Percentiles rank a stretch among this genome's conserved stretches.
These are phyloP conservation scores for Diversispora epigaea DNA, from an alignment of 192 early-diverging fungal species.

Conservation along the genomic window DNA sequence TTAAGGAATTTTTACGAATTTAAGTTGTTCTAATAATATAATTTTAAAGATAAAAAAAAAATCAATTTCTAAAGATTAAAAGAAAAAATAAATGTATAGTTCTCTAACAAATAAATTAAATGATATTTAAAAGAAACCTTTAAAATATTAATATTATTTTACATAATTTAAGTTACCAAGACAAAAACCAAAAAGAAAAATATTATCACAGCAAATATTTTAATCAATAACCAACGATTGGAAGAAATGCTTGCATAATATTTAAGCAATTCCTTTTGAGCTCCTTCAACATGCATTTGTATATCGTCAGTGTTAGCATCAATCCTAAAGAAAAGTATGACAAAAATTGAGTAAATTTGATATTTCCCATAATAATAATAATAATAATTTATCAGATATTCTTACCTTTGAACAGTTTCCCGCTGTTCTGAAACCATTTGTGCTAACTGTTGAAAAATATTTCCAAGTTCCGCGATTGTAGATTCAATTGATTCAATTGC, in stretches of 20 bases:
- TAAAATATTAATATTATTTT: too few relatives aligned
- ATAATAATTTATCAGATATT: neutral
- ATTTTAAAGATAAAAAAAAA: too few relatives aligned
- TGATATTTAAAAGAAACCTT: too few relatives aligned
- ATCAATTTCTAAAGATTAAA: too few relatives aligned
- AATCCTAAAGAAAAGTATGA: slow-evolving; percentile 54
- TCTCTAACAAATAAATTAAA: too few relatives aligned
- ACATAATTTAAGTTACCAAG: slow-evolving; percentile 31
- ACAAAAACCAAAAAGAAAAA: slow-evolving; percentile 82
- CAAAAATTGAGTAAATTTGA: neutral
- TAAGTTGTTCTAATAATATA: too few relatives aligned
- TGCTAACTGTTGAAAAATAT: slow-evolving; percentile 87
- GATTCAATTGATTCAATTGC: slow-evolving; percentile 96
- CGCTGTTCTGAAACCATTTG: slow-evolving; percentile 84
- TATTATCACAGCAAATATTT: slow-evolving; percentile 88
- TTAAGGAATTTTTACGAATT: too few relatives aligned
- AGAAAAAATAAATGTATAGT: too few relatives aligned
- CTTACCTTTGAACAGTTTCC: slow-evolving; percentile 78
- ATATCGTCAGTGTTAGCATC: slow-evolving; percentile 93
- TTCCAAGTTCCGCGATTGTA: slow-evolving; percentile 94
- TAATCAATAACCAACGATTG: slow-evolving; percentile 95
- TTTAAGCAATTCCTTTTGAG: slow-evolving; percentile 85
- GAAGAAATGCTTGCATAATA: slow-evolving; percentile 90
- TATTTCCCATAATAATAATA: neutral
- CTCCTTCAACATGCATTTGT: slow-evolving; percentile 87